A percentile compares a stretch with the other conserved stretches of the same genome.
Evolutionary conservation across 345 rosid genomes (phyloP).

Genomic region (Dovyalis caffra): DNA sequence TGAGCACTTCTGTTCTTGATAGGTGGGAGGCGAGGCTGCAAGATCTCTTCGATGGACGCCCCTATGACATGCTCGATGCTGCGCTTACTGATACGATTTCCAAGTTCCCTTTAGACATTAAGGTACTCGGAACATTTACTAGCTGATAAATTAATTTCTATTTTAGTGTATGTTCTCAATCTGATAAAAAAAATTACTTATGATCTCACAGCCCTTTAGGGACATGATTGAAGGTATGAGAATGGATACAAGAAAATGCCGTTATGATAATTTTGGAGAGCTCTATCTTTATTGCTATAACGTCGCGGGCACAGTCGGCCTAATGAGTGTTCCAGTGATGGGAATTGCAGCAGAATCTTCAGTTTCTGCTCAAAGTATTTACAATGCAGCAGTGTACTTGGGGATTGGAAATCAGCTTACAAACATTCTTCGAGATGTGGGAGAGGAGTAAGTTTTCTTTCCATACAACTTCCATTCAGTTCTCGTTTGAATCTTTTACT

Average conservation of each 20-base stretch:
- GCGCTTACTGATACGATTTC: constrained; percentile 51
- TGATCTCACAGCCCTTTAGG: constrained; percentile 43
- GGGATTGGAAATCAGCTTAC: constrained; percentile 64
- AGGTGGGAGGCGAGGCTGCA: constrained; percentile 57
- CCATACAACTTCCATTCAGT: neutral
- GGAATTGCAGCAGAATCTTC: constrained; percentile 50
- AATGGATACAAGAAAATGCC: constrained; percentile 48
- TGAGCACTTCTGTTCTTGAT: constrained; percentile 46
- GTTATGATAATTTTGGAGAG: constrained; percentile 50
- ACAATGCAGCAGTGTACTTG: constrained; percentile 46
- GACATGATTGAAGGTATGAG: constrained; percentile 72
- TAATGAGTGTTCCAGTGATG: constrained; percentile 63
- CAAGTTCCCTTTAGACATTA: constrained; percentile 53
- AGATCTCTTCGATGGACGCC: constrained; percentile 53
- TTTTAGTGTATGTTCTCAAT: neutral
- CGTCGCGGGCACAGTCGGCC: constrained; percentile 59
- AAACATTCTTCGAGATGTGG: constrained; percentile 62
- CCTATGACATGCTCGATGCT: constrained; percentile 61
- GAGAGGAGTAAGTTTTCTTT: constrained; percentile 52
- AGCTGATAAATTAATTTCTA: neutral
- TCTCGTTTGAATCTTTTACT: neutral
- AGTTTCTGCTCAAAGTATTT: constrained; percentile 35
- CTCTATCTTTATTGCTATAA: constrained; percentile 55
- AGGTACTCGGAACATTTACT: constrained; percentile 25
- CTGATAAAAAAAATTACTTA: neutral